Percentiles rank a stretch among this genome's conserved stretches.
phyloP scores from a whole-genome alignment of 2,329 filamentous ascomycete genomes.

The Hymenoscyphus salicellus region DNA sequence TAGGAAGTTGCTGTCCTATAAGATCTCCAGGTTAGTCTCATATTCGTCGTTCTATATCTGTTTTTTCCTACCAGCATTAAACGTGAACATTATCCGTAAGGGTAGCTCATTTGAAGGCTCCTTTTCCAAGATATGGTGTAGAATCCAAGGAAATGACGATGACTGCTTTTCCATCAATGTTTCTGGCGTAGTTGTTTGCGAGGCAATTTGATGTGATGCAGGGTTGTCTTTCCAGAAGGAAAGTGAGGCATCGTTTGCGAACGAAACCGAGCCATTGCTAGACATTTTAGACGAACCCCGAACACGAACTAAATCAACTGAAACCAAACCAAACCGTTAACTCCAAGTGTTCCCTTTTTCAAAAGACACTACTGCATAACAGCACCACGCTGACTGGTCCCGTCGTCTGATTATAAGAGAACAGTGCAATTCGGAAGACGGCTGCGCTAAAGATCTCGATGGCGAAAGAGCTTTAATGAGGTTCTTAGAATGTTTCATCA shows the following conservation, averaged over 20 bases:
- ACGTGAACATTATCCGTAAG: constrained; percentile 32
- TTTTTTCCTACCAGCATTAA: constrained; percentile 29
- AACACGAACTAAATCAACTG: neutral
- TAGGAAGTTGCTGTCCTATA: constrained; percentile 26
- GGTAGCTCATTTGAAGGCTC: constrained; percentile 23
- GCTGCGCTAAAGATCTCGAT: neutral
- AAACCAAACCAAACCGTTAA: neutral
- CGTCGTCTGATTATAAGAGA: neutral
- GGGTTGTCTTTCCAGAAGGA: neutral
- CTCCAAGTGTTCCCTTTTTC: neutral
- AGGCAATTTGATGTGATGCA: neutral
- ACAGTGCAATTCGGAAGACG: neutral
- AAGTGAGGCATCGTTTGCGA: neutral
- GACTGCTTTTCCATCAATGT: constrained; percentile 12
- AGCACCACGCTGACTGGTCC: neutral
- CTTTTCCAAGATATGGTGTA: constrained; percentile 26
- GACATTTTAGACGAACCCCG: constrained; percentile 1
- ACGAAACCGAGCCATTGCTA: neutral
- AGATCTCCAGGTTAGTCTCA: neutral
- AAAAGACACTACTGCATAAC: neutral
- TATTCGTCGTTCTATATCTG: neutral
- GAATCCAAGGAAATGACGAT: constrained; percentile 25
- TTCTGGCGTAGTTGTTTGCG: constrained; percentile 8
- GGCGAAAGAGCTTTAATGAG: neutral
- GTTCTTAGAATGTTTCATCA: constrained; percentile 1